Conservation (phyloP, 1,139 yeast genomes). For the Pichia sp. region DNA sequence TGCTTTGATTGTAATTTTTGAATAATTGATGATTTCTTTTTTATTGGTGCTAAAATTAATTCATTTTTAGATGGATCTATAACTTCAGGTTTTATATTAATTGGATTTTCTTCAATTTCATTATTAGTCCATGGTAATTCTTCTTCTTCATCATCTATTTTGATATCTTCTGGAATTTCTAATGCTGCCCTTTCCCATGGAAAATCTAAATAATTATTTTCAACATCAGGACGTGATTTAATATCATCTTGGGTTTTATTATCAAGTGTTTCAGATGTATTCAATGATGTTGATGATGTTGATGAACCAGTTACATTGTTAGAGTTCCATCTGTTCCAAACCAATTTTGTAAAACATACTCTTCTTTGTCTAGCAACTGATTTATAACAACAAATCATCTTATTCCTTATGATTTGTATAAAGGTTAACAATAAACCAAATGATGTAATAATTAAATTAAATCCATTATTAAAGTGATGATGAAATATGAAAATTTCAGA, state of each 20-base stretch:
- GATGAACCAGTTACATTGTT: background rate
- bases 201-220: background rate
- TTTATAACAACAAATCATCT: slow-evolving; percentile 1
- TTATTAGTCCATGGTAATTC: slow-evolving; percentile 9
- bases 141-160: background rate
- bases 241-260: background rate
- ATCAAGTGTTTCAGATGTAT: background rate
- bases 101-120: background rate
- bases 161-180: background rate
- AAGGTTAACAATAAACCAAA: background rate
- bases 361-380: background rate
- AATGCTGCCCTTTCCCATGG: slow-evolving; percentile 1
- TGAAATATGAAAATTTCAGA: too few relatives aligned
- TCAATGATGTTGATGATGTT: background rate
- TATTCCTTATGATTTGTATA: background rate
- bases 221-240: background rate
- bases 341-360: background rate
- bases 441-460: too few relatives aligned
- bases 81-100: background rate
- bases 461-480: too few relatives aligned
- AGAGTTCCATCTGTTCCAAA: slow-evolving; percentile 2
- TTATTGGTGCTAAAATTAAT: slow-evolving; percentile 21
- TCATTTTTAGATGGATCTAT: slow-evolving; percentile 15
- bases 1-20: slow-evolving; percentile 8
- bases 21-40: slow-evolving; percentile 13